Percentiles rank a stretch among this genome's conserved stretches.
Conservation (phyloP, 2,329 filamentous ascomycete genomes). For the Cadophora gregata region DNA sequence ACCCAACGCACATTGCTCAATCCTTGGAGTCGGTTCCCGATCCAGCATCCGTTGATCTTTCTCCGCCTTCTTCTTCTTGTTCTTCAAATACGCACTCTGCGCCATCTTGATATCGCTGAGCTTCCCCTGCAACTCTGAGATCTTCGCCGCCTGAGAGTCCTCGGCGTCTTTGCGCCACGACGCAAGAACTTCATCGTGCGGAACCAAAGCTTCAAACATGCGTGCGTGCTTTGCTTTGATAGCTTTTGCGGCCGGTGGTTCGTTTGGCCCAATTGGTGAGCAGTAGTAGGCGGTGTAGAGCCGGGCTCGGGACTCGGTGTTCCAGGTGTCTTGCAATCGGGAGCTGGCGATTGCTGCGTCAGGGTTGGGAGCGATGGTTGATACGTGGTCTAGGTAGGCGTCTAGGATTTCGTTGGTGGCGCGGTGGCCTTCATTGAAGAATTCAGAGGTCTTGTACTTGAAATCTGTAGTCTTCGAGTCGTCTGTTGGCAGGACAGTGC, state of each 20-base stretch:
- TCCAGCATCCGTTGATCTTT: slow-evolving; percentile 30
- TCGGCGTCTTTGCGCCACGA: slow-evolving; percentile 39
- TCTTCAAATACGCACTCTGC: slow-evolving; percentile 40
- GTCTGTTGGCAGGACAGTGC: slow-evolving; percentile 21
- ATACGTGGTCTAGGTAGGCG: slow-evolving; percentile 24
- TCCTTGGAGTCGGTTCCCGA: slow-evolving; percentile 26
- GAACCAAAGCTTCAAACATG: slow-evolving; percentile 36
- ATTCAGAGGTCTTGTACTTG: not conserved
- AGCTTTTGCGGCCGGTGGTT: slow-evolving; percentile 36
- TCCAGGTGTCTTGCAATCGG: slow-evolving; percentile 33
- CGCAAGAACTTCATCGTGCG: slow-evolving; percentile 38
- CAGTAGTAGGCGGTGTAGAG: slow-evolving; percentile 42
- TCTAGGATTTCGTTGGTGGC: slow-evolving; percentile 32
- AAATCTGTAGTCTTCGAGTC: slow-evolving; percentile 16
- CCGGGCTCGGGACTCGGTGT: slow-evolving; percentile 35
- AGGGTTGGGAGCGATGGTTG: slow-evolving; percentile 18
- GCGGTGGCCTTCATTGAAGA: slow-evolving; percentile 26
- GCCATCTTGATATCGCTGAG: slow-evolving; percentile 41
- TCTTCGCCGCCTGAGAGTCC: slow-evolving; percentile 29
- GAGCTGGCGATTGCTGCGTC: slow-evolving; percentile 28
- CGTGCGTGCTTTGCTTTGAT: slow-evolving; percentile 42
- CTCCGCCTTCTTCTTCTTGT: slow-evolving; percentile 39
- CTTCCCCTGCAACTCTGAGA: slow-evolving; percentile 29
- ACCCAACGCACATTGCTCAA: slow-evolving; percentile 33
- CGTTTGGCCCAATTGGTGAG: slow-evolving; percentile 22